Conservation (phyloP, 495 filamentous ascomycete genomes). For the Immersiella caudata region DNA sequence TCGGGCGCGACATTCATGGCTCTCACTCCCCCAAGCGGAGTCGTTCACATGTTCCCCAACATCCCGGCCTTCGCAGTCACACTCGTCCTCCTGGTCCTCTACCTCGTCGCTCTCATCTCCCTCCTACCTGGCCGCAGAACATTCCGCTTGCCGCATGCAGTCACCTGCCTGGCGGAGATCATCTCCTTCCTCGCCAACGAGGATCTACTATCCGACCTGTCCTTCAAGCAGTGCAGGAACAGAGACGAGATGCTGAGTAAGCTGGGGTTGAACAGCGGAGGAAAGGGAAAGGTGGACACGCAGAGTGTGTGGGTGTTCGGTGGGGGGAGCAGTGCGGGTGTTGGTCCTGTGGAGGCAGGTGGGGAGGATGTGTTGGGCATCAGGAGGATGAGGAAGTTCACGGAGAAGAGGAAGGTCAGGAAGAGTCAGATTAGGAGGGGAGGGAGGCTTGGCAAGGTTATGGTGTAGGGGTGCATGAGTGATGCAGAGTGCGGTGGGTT, state of each 20-base stretch:
- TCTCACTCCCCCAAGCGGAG: slow-evolving; percentile 59
- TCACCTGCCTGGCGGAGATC: slow-evolving; percentile 72
- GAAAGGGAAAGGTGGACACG: slow-evolving; percentile 34
- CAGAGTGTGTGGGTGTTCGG: slow-evolving; percentile 22
- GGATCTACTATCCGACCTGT: slow-evolving; percentile 66
- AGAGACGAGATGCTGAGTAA: slow-evolving; percentile 35
- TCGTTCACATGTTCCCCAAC: slow-evolving; percentile 68
- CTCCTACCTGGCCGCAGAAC: slow-evolving; percentile 58
- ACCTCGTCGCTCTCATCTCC: slow-evolving; percentile 53
- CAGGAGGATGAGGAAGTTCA: slow-evolving; percentile 44
- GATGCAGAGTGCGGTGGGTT: background rate
- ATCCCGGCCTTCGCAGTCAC: slow-evolving; percentile 71
- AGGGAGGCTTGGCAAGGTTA: slow-evolving; percentile 4
- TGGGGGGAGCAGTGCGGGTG: slow-evolving; percentile 34
- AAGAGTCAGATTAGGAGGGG: slow-evolving; percentile 37
- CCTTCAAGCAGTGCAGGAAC: slow-evolving; percentile 50
- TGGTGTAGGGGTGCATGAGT: background rate
- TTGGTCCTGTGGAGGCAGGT: slow-evolving; percentile 33
- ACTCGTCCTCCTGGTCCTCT: slow-evolving; percentile 67
- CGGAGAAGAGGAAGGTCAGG: slow-evolving; percentile 42
- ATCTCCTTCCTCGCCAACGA: slow-evolving; percentile 73
- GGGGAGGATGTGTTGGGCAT: slow-evolving; percentile 40
- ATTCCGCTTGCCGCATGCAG: slow-evolving; percentile 69
- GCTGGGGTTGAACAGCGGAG: slow-evolving; percentile 33
- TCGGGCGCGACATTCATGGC: slow-evolving; percentile 82